Percentiles rank a stretch among this genome's conserved stretches.
Conservation (phyloP, 2,329 filamentous ascomycete species). For the Beauveria pseudobassiana region DNA sequence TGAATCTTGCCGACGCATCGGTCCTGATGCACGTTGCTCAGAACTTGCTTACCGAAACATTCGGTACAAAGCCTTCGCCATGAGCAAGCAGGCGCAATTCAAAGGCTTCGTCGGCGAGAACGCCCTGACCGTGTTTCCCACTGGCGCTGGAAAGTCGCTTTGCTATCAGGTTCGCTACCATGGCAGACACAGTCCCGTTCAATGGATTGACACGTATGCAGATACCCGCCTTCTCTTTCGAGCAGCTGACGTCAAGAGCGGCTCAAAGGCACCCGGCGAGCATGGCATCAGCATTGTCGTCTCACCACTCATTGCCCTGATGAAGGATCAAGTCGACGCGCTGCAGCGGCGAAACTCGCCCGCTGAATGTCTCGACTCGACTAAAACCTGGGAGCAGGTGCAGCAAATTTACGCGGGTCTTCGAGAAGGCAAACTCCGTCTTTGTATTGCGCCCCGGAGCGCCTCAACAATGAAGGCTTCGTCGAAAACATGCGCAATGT, state of each 20-base stretch:
- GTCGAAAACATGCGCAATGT: constrained; percentile 47
- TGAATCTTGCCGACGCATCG: not conserved
- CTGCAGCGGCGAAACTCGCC: constrained; percentile 40
- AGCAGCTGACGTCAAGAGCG: constrained; percentile 28
- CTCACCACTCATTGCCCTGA: constrained; percentile 48
- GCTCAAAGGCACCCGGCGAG: constrained; percentile 21
- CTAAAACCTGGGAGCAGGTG: constrained; percentile 41
- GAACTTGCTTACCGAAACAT: constrained; percentile 29
- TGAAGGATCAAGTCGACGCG: constrained; percentile 55
- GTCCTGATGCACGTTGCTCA: constrained; percentile 15
- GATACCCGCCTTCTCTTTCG: constrained; percentile 41
- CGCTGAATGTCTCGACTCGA: constrained; percentile 50
- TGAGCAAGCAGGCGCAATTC: constrained; percentile 37
- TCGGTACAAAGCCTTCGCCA: constrained; percentile 32
- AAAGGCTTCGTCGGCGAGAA: constrained; percentile 29
- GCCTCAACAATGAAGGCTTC: constrained; percentile 54
- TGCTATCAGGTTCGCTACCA: constrained; percentile 37
- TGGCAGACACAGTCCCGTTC: not conserved
- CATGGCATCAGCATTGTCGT: constrained; percentile 48
- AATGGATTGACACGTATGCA: constrained; percentile 15
- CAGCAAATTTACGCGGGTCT: constrained; percentile 29
- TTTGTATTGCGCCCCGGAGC: constrained; percentile 54
- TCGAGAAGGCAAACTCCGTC: constrained; percentile 38
- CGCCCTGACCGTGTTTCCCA: constrained; percentile 38
- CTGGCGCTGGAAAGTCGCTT: constrained; percentile 41